Evolutionary conservation across 495 filamentous ascomycete species (phyloP).

Genomic region (Ramalina intermedia): DNA sequence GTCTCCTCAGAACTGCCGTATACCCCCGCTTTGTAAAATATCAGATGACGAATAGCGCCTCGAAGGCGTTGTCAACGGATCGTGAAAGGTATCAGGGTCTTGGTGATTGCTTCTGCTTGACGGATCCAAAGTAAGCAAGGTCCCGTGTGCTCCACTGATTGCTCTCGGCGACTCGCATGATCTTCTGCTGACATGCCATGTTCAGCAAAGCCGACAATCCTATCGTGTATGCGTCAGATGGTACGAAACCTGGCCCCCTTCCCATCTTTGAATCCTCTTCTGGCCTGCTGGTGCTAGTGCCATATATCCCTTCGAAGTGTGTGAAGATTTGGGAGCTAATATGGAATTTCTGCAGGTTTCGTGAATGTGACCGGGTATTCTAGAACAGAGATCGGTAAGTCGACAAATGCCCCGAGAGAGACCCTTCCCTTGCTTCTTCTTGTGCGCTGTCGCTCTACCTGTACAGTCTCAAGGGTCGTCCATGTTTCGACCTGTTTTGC

Average conservation of each 20-base stretch:
- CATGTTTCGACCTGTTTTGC: too few species aligned
- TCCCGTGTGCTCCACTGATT: too few species aligned
- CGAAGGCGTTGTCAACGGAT: slow-evolving; percentile 23
- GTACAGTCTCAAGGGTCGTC: too few species aligned
- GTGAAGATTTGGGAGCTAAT: too few species aligned
- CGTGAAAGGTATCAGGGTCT: slow-evolving; percentile 23
- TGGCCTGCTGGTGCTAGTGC: too few species aligned
- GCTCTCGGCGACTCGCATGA: background rate
- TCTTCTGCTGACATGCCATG: background rate
- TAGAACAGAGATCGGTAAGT: slow-evolving; percentile 24
- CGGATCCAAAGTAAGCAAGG: slow-evolving; percentile 20
- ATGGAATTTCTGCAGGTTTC: slow-evolving; percentile 15
- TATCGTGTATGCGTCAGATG: slow-evolving; percentile 36
- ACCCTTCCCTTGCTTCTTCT: background rate
- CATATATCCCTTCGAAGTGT: too few species aligned
- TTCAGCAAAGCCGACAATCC: slow-evolving; percentile 32
- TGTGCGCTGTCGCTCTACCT: background rate
- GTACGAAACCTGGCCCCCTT: too few species aligned
- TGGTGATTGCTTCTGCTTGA: slow-evolving; percentile 31
- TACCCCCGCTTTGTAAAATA: slow-evolving; percentile 38
- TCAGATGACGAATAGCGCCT: slow-evolving; percentile 27
- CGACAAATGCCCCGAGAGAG: background rate
- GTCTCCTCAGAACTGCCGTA: slow-evolving; percentile 25
- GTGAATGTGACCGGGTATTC: slow-evolving; percentile 32
- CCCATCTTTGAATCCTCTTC: too few species aligned